These are phyloP conservation scores for Leishmania gerbilli DNA, from an alignment of 208 protist genomes.

Conservation along the genomic window DNA sequence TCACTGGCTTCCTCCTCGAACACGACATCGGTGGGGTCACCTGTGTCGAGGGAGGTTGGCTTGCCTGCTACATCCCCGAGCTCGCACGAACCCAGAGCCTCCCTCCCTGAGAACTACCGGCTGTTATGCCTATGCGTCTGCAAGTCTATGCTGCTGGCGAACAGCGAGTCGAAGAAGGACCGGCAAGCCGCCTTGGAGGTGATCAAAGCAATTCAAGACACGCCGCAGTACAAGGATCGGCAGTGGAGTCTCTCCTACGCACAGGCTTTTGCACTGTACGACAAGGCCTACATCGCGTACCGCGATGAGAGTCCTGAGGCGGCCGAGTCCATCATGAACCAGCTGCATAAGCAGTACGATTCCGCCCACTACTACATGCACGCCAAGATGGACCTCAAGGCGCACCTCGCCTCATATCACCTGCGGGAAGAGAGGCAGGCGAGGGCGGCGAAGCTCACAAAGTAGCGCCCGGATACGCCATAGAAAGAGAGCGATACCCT, in stretches of 20 bases:
- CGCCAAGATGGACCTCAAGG: slow-evolving; percentile 33
- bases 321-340: slow-evolving; percentile 23
- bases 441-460: neutral
- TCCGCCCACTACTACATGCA: slow-evolving; percentile 45
- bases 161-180: slow-evolving; percentile 26
- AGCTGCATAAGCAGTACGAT: slow-evolving; percentile 47
- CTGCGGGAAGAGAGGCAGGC: slow-evolving; percentile 18
- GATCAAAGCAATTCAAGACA: slow-evolving; percentile 32
- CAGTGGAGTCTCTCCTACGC: slow-evolving; percentile 45
- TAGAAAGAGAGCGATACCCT: neutral
- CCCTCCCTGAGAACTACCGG: slow-evolving; percentile 20
- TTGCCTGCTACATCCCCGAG: neutral
- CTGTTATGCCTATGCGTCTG: slow-evolving; percentile 28
- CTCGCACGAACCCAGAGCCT: neutral
- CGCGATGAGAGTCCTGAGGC: slow-evolving; percentile 22
- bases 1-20: neutral
- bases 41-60: neutral
- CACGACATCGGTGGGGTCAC: neutral
- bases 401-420: slow-evolving; percentile 38
- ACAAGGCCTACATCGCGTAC: slow-evolving; percentile 39
- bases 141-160: slow-evolving; percentile 40
- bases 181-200: slow-evolving; percentile 12
- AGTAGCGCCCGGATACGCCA: neutral
- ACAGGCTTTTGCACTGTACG: slow-evolving; percentile 40
- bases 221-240: slow-evolving; percentile 44